Percentiles rank a stretch among this genome's conserved stretches.
Evolutionary conservation across 2,329 filamentous ascomycete genomes (phyloP).

Genomic region (Fusarium sp.): DNA sequence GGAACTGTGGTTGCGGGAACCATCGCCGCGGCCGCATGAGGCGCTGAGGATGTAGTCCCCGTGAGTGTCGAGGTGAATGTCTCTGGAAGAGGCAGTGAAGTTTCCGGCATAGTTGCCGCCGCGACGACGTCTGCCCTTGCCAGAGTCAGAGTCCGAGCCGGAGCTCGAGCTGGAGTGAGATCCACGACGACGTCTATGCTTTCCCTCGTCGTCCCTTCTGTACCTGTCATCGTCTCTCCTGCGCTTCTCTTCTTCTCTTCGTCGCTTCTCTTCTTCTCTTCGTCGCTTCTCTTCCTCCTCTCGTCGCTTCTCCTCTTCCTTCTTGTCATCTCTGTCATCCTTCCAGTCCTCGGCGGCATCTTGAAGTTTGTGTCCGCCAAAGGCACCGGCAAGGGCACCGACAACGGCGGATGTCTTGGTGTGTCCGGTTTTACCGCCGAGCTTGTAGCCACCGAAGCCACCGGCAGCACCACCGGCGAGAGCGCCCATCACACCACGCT

Average conservation of each 20-base stretch:
- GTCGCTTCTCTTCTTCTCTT: not conserved
- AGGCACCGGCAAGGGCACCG: slow-evolving; percentile 56
- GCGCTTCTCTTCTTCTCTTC: no score
- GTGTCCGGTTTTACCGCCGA: slow-evolving; percentile 49
- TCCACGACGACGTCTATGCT: slow-evolving; percentile 14
- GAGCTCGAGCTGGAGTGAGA: slow-evolving; percentile 26
- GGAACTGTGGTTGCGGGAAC: slow-evolving; percentile 49
- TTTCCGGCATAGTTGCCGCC: slow-evolving; percentile 46
- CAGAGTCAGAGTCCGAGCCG: not conserved
- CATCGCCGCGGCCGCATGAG: slow-evolving; percentile 49
- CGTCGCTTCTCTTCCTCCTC: slow-evolving; percentile 45
- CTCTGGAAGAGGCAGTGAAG: slow-evolving; percentile 51
- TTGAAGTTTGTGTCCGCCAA: slow-evolving; percentile 57
- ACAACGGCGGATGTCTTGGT: slow-evolving; percentile 52
- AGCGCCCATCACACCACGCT: slow-evolving; percentile 56
- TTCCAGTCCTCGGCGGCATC: slow-evolving; percentile 56
- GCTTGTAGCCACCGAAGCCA: slow-evolving; percentile 55
- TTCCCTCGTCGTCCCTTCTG: not conserved
- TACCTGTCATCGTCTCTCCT: not conserved
- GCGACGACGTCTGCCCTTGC: slow-evolving; percentile 15
- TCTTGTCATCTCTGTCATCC: slow-evolving; percentile 54
- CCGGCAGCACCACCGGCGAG: slow-evolving; percentile 56
- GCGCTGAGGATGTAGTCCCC: slow-evolving; percentile 52
- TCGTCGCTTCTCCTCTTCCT: slow-evolving; percentile 34
- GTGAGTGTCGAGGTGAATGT: slow-evolving; percentile 51